These are phyloP conservation scores for Aspergillus fijiensis DNA, from an alignment of 2,329 filamentous ascomycete genomes.

Conservation along the genomic window DNA sequence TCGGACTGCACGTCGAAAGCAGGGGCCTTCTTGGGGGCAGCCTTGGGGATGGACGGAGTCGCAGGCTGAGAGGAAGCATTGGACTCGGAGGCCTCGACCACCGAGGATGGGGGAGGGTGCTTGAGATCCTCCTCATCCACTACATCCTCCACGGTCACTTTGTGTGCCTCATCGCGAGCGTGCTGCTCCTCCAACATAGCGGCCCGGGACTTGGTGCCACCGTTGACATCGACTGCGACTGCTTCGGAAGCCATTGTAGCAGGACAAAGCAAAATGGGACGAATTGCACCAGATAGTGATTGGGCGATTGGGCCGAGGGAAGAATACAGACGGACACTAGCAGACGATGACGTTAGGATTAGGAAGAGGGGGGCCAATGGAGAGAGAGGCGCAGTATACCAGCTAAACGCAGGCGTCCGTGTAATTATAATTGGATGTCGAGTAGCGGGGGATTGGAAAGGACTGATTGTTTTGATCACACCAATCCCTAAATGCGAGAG, in stretches of 20 bases:
- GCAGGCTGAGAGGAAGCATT: slow-evolving; percentile 23
- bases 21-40: slow-evolving; percentile 41
- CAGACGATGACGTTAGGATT: background rate
- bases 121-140: slow-evolving; percentile 73
- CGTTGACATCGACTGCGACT: slow-evolving; percentile 31
- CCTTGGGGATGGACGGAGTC: slow-evolving; percentile 43
- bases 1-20: slow-evolving; percentile 80
- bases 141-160: slow-evolving; percentile 75
- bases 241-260: slow-evolving; percentile 37
- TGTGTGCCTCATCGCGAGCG: slow-evolving; percentile 53
- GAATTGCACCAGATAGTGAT: background rate
- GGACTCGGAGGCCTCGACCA: slow-evolving; percentile 36
- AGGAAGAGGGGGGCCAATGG: background rate
- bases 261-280: background rate
- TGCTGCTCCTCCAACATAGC: slow-evolving; percentile 56
- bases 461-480: background rate
- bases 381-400: background rate
- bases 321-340: background rate
- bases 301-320: background rate
- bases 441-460: background rate
- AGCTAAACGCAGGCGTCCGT: background rate
- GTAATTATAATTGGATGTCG: slow-evolving; percentile 2
- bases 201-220: slow-evolving; percentile 48
- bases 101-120: slow-evolving; percentile 54
- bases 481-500: background rate